Evolutionary conservation across 306 rosid species (phyloP), one percentile per base, ranked within the genome.

Genomic region (Trichosanthes cucumerina): DNA sequence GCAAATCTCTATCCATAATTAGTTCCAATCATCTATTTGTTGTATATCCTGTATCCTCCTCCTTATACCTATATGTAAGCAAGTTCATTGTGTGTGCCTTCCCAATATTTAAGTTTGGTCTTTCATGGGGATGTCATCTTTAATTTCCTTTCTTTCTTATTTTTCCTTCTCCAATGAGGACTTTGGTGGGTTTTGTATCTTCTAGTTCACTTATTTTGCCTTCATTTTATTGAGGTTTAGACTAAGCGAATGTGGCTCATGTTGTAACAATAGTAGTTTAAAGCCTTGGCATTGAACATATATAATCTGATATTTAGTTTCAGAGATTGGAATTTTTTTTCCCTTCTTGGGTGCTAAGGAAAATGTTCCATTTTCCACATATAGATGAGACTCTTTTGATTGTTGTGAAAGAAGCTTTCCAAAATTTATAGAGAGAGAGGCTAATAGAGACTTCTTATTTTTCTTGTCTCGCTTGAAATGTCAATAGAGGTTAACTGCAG

Each of bases 171-270:
- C 54, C 21, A 59, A 34, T 58, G 79, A 76, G 52, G 66, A 54
- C 49, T 76, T 52, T n/a, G 49, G 64, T 76, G 64, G 63, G 78
- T 74, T 73, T 73, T 74, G 78, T 74, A 74, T 74, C 46, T 28
- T 46, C 63, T 31, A 74, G 18, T 74, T 74, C 78, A 18, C 18
- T 74, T 50, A 9, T 74, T 50, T 50, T 74, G 60, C 28, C 28
- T 74, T 50, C 44, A 26, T 49, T 72, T 49, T 46, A 72, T 72
- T 16, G 77, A 72, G 59, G 77, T 26, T 72, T 72, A 74, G 78
- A 74, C 78, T 50, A 33, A 74, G 62, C 5, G 44, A 74, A 72
- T 7, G 77, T 72, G 43, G 54, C 26, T 47, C 59, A 6, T 72
- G 41, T 72, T 72, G 59, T 47, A 72, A 46, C 77, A 72, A 72